Conservation (phyloP, 2,329 filamentous ascomycete species). For the Cyanodermella asteris region DNA sequence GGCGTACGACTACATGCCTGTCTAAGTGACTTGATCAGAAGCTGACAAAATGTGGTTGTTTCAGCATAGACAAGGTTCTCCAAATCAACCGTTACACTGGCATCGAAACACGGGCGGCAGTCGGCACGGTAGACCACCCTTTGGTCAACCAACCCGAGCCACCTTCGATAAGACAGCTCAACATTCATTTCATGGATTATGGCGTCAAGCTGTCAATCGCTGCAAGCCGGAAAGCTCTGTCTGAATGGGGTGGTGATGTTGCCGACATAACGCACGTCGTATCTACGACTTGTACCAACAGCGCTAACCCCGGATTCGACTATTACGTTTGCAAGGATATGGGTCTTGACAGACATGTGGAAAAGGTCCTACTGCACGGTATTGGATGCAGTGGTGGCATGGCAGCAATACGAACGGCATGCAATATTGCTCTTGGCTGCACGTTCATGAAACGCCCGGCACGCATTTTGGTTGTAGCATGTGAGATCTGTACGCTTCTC, state of each 20-base stretch:
- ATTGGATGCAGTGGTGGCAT: constrained; percentile 45
- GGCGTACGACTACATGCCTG: too few relatives aligned
- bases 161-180: constrained; percentile 11
- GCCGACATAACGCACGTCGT: constrained; percentile 40
- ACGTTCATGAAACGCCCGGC: constrained; percentile 36
- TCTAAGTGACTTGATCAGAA: too few relatives aligned
- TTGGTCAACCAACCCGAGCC: constrained; percentile 30
- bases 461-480: constrained; percentile 40
- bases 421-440: constrained; percentile 43
- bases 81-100: constrained; percentile 43
- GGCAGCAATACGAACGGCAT: constrained; percentile 39
- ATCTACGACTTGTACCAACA: constrained; percentile 46
- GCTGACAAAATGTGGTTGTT: constrained; percentile 2
- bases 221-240: constrained; percentile 13
- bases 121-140: constrained; percentile 38
- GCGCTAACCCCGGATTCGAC: constrained; percentile 47
- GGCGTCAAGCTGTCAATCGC: constrained; percentile 13
- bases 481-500: constrained; percentile 23
- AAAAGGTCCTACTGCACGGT: constrained; percentile 44
- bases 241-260: constrained; percentile 11
- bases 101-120: constrained; percentile 39
- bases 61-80: constrained; percentile 40
- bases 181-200: constrained; percentile 11
- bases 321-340: constrained; percentile 39
- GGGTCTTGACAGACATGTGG: constrained; percentile 33